Evolutionary conservation across 305 asterid genomes (phyloP), one percentile per base, ranked within the genome.

Genomic region (Solanum hybrid): DNA sequence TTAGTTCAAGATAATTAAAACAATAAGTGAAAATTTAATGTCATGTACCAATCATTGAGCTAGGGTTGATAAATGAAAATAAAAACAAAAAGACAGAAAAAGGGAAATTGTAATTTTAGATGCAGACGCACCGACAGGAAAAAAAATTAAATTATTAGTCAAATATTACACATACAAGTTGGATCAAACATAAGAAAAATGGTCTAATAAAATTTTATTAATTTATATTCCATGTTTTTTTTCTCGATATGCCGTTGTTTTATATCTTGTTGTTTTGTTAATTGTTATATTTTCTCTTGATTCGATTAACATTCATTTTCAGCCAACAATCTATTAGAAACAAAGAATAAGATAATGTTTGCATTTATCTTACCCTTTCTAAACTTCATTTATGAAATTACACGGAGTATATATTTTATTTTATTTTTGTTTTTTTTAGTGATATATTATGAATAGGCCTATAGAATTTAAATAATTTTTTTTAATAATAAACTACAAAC

Each of bases 271-370:
- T 76, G 1, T 76, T 76, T 32, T 4, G 4, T 19, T 17, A 17
- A 0, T 76, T 4, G 24, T 8, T 7, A 32, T 32, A 31, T 4
- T 76, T 76, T 32, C 4, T 32, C 2, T 1, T 7, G 4, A 3
- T 76, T 76, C 13, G 2, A 75, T 75, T 76, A 75, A 4, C 0
- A 75, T 73, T 12, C 0, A 0, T 15, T 75, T 31, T 31, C 1
- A 15, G 4, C 2, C 1, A 0, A 32, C 0, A 1, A 1, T 76
- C 14, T 17, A 2, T 7, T 1, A 14, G 7, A 27, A 27, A 72
- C 1, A 27, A 11, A 11, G 29, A 6, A 9, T 66, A 5, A 4
- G 51, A 11, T 26, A 71, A 12, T 12, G 14, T 71, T 1, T 26
- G 4, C 0, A 2, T 6, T 13, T 1, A 7, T 76, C 6, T 1